These are phyloP conservation scores for Chenopodium quinoa DNA, from an alignment of 148 eudicot genomes.

Conservation along the genomic window DNA sequence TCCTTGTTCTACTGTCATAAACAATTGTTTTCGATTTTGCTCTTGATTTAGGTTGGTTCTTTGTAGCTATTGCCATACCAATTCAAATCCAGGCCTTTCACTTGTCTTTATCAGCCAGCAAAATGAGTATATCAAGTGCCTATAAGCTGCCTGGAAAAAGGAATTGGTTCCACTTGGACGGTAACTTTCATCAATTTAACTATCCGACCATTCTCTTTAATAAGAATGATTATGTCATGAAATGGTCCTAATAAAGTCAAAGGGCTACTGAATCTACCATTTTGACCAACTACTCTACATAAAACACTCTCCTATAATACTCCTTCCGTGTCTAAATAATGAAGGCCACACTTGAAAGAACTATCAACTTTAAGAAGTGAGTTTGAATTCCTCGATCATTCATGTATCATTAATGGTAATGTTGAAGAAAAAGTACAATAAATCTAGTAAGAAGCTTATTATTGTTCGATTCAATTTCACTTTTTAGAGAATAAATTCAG, in stretches of 20 bases:
- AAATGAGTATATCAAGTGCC: neutral
- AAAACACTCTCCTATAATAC: neutral
- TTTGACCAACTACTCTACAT: neutral
- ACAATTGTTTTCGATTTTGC: neutral
- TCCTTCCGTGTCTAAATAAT: too few species aligned
- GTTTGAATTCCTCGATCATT: too few species aligned
- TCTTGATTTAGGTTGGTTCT: neutral
- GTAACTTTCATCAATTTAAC: neutral
- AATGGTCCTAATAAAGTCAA: conserved; percentile 1
- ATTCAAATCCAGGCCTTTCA: neutral
- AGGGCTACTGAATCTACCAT: neutral
- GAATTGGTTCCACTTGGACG: neutral
- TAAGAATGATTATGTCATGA: neutral
- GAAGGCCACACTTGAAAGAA: too few species aligned
- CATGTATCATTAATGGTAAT: too few species aligned
- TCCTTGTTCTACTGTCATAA: too few species aligned
- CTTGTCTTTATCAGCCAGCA: neutral
- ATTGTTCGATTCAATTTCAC: too few species aligned
- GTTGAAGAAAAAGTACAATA: too few species aligned
- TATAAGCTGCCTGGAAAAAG: neutral
- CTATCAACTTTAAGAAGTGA: too few species aligned
- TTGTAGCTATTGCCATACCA: neutral
- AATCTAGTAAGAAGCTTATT: too few species aligned
- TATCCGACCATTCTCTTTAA: neutral
- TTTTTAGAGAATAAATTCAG: too few species aligned